Evolutionary conservation across 2,329 filamentous ascomycete species (phyloP).

Genomic region (Aspergillus texensis): DNA sequence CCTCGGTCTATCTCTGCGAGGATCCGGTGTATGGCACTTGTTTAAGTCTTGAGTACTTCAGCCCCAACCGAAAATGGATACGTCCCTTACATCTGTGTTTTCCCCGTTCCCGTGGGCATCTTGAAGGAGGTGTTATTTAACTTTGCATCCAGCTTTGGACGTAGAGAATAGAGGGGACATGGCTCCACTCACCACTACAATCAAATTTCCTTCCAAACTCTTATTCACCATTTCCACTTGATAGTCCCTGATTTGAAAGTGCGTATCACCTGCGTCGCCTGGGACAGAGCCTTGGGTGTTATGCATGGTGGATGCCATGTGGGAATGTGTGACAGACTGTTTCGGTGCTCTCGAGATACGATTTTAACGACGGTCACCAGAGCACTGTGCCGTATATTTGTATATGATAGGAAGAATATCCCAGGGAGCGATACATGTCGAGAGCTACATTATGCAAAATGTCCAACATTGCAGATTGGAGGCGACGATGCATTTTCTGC

Average conservation of each 20-base stretch:
- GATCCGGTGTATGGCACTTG: background rate
- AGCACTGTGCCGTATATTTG: background rate
- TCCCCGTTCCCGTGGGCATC: constrained; percentile 8
- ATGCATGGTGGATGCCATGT: background rate
- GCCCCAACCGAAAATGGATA: background rate
- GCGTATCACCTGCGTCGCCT: background rate
- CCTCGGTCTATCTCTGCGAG: background rate
- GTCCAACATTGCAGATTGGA: no score
- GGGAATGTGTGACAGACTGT: background rate
- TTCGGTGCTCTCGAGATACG: background rate
- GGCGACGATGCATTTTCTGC: no score
- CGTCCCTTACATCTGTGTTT: constrained; percentile 9
- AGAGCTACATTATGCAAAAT: no score
- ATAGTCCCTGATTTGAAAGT: background rate
- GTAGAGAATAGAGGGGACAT: no score
- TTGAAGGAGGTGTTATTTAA: no score
- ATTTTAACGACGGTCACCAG: background rate
- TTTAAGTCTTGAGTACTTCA: no score
- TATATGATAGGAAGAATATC: background rate
- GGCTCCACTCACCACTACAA: constrained; percentile 7
- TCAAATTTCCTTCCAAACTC: constrained; percentile 5
- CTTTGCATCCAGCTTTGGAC: no score
- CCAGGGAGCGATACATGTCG: no score
- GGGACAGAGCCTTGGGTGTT: background rate
- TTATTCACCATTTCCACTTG: constrained; percentile 12